These are phyloP conservation scores for Cladosporium sp. DNA, from an alignment of 2,329 filamentous ascomycete species.

Conservation along the genomic window DNA sequence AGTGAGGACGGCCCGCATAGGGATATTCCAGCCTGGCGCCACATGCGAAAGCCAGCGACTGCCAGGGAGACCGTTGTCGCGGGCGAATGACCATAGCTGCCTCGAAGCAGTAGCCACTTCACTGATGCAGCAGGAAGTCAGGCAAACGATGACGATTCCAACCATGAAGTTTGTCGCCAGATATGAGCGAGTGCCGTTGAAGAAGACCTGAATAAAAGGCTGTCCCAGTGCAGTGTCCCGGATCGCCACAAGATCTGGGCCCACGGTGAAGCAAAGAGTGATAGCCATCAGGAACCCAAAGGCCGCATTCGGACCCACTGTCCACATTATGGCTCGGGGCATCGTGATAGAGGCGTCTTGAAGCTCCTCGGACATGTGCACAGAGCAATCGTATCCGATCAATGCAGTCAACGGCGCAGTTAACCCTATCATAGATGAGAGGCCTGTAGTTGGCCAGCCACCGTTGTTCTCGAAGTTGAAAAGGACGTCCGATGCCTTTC, in stretches of 20 bases:
- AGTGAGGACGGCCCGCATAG: conserved; percentile 18
- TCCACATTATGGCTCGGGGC: conserved; percentile 35
- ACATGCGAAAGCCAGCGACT: conserved; percentile 19
- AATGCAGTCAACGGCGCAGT: conserved; percentile 32
- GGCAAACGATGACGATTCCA: conserved; percentile 25
- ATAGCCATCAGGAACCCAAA: conserved; percentile 34
- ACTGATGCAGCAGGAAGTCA: conserved; percentile 42
- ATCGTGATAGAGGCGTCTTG: conserved; percentile 35
- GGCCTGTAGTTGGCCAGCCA: conserved; percentile 30
- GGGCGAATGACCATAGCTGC: conserved; percentile 46
- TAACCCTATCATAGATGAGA: conserved; percentile 45
- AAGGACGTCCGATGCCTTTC: conserved; percentile 25
- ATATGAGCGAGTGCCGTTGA: conserved; percentile 36
- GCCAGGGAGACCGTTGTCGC: conserved; percentile 25
- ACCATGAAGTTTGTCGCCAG: conserved; percentile 36
- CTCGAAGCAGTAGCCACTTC: conserved; percentile 45
- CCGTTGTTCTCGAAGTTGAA: conserved; percentile 30
- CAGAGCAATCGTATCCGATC: conserved; percentile 32
- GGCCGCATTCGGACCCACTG: conserved; percentile 28
- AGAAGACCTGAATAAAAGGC: conserved; percentile 52
- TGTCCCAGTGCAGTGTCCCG: conserved; percentile 42
- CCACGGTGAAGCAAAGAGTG: conserved; percentile 40
- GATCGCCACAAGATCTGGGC: conserved; percentile 38
- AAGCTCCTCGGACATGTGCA: conserved; percentile 36
- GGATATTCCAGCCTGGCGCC: conserved; percentile 24